A percentile compares a stretch with the other conserved stretches of the same genome.
Evolutionary conservation across 495 filamentous ascomycete genomes (phyloP).

Genomic region (Xylona heveae): DNA sequence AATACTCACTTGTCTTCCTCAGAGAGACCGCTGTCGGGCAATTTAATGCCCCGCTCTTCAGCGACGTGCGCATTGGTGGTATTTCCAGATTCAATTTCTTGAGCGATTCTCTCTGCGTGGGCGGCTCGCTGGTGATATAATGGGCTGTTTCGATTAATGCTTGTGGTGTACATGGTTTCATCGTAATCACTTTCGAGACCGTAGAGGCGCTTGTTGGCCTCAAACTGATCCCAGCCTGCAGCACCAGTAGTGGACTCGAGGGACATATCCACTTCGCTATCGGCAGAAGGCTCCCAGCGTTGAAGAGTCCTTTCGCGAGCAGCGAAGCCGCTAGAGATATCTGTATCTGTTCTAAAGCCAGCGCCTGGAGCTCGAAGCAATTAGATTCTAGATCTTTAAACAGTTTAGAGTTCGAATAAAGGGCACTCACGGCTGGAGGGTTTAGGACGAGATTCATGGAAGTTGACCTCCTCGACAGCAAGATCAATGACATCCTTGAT

Average conservation of each 20-base stretch:
- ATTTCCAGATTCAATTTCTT: constrained; percentile 61
- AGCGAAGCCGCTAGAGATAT: constrained; percentile 57
- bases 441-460: background rate
- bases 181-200: constrained; percentile 75
- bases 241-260: constrained; percentile 34
- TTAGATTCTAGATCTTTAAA: no score
- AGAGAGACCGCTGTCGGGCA: constrained; percentile 39
- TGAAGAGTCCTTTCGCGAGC: constrained; percentile 58
- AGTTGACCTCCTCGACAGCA: constrained; percentile 24
- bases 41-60: constrained; percentile 63
- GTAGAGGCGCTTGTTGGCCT: constrained; percentile 68
- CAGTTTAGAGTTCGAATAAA: no score
- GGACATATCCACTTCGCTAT: constrained; percentile 37
- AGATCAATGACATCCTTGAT: constrained; percentile 54
- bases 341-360: constrained; percentile 66
- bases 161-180: constrained; percentile 85
- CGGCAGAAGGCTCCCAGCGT: constrained; percentile 58
- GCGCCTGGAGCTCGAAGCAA: no score
- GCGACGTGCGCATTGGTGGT: constrained; percentile 58
- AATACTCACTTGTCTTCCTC: constrained; percentile 80
- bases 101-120: constrained; percentile 61
- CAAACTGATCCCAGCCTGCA: constrained; percentile 76
- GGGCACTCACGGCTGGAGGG: no score
- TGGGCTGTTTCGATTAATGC: constrained; percentile 64
- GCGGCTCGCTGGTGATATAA: constrained; percentile 55